Percentiles rank a stretch among this genome's conserved stretches.
phyloP scores from a whole-genome alignment of 1,284 basidiomycete genomes.

The Fistulina hepatica region DNA sequence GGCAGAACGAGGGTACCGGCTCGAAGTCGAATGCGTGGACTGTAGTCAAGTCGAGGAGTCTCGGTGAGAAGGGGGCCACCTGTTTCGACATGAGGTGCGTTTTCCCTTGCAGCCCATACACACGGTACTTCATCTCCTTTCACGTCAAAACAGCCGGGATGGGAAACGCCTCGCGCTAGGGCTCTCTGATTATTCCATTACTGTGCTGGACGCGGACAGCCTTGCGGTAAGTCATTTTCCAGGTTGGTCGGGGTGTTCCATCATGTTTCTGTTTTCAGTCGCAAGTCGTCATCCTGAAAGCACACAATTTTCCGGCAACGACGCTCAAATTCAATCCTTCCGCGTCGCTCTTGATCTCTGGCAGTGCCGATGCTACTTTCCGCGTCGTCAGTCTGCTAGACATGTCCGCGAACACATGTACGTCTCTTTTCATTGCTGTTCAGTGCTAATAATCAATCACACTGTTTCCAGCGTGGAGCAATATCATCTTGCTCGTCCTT shows the following conservation, averaged over 20 bases:
- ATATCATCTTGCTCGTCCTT: conserved; percentile 9
- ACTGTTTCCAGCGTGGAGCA: conserved; percentile 22
- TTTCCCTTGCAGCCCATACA: too few relatives aligned
- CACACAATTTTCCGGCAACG: conserved; percentile 93
- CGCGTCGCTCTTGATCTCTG: conserved; percentile 77
- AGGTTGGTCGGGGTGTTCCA: not conserved
- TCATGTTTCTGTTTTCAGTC: conserved; percentile 41
- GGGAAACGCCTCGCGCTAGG: conserved; percentile 82
- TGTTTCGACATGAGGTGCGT: conserved; percentile 77
- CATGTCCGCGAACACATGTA: conserved; percentile 44
- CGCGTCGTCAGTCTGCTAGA: conserved; percentile 71
- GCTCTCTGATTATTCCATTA: conserved; percentile 79
- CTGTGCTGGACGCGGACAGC: conserved; percentile 74
- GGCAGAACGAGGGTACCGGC: conserved; percentile 30
- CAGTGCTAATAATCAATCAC: conserved; percentile 74
- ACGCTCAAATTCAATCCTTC: conserved; percentile 81
- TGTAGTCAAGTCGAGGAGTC: conserved; percentile 47
- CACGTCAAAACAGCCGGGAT: conserved; percentile 43
- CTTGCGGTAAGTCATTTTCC: conserved; percentile 51
- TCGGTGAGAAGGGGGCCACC: conserved; percentile 73
- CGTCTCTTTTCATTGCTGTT: too few relatives aligned
- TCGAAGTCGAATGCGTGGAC: conserved; percentile 31
- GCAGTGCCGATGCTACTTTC: conserved; percentile 85
- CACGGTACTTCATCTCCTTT: conserved; percentile 4
- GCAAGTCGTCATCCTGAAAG: conserved; percentile 77